Evolutionary conservation across 352 stramenopile genomes (phyloP).

Genomic region (Phytophthora meadii): DNA sequence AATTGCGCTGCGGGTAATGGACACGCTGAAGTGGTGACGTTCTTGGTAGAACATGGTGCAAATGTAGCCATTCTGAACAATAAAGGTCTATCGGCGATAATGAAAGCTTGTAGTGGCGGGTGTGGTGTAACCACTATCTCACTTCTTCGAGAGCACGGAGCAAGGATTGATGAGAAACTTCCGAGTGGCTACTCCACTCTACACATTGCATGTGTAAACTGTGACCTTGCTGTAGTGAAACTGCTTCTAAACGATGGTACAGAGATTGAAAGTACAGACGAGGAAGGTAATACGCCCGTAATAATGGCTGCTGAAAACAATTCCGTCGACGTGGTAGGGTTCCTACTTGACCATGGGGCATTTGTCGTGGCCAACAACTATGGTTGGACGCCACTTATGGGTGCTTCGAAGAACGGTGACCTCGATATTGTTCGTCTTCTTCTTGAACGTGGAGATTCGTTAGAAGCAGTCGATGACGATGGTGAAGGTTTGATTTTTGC

Average conservation of each 20-base stretch:
- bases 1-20: not conserved
- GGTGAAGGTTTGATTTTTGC: not conserved
- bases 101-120: conserved; percentile 4
- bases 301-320: not conserved
- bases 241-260: not conserved
- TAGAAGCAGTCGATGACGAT: not conserved
- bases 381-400: not conserved
- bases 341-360: not conserved
- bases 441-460: not conserved
- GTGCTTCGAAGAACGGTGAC: not conserved
- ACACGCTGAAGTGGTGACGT: not conserved
- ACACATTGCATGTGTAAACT: conserved; percentile 6
- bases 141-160: conserved; percentile 4
- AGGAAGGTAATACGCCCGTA: conserved; percentile 4
- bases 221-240: conserved; percentile 2
- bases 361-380: not conserved
- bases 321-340: not conserved
- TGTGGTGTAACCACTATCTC: not conserved
- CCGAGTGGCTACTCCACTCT: conserved; percentile 10
- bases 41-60: not conserved
- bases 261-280: not conserved
- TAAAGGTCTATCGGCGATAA: not conserved
- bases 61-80: conserved; percentile 1
- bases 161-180: conserved; percentile 7
- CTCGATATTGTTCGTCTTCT: too few relatives aligned